Evolutionary conservation across 2,329 filamentous ascomycete genomes (phyloP).

Genomic region (Aspergillus transmontanensis): DNA sequence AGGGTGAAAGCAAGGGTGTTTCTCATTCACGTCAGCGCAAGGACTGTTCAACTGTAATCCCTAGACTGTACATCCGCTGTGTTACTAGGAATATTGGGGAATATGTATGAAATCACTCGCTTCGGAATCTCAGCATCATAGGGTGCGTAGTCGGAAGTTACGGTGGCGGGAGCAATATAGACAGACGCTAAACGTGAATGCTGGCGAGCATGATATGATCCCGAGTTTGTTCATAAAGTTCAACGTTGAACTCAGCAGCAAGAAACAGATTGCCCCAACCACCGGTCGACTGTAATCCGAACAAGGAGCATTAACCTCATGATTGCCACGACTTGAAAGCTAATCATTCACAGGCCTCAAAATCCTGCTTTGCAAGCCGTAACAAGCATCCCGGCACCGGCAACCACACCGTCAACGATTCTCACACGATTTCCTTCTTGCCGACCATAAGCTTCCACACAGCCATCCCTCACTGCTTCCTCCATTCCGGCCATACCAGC

Average conservation of each 20-base stretch:
- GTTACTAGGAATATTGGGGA: too few relatives aligned
- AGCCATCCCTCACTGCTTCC: constrained; percentile 70
- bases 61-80: too few relatives aligned
- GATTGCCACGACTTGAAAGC: neutral
- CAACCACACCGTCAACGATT: constrained; percentile 71
- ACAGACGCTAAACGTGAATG: neutral
- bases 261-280: neutral
- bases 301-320: neutral
- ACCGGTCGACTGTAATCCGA: neutral
- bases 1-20: neutral
- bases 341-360: constrained; percentile 15
- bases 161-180: neutral
- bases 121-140: neutral
- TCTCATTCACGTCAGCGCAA: neutral
- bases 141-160: neutral
- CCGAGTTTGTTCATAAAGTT: neutral
- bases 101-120: neutral
- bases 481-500: constrained; percentile 90
- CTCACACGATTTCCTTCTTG: constrained; percentile 60
- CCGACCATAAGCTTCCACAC: constrained; percentile 65
- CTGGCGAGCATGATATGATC: neutral
- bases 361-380: constrained; percentile 42
- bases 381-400: constrained; percentile 39
- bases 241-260: neutral
- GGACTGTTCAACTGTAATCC: neutral